A percentile compares a stretch with the other conserved stretches of the same genome.
These are phyloP conservation scores for Coccomyxa subellipsoidea DNA, from an alignment of 163 green algal genomes.

Conservation along the genomic window DNA sequence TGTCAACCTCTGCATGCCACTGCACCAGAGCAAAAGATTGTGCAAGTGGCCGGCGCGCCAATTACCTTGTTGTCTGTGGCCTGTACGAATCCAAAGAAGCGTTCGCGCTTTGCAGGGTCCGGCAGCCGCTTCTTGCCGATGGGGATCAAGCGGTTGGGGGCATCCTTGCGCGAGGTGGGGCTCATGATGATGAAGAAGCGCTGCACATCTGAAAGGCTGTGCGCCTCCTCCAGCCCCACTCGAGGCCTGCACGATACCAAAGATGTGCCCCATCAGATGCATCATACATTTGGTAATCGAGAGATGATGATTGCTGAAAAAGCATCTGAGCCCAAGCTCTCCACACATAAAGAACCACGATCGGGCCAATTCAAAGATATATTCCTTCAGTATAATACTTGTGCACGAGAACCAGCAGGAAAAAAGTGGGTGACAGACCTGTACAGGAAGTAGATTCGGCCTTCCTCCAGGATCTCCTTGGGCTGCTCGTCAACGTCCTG, in stretches of 20 bases:
- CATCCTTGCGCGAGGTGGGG: constrained; percentile 11
- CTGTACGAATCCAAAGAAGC: constrained; percentile 56
- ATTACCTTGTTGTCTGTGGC: background rate
- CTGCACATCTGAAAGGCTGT: constrained; percentile 41
- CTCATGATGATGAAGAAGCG: constrained; percentile 56
- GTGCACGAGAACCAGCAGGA: background rate
- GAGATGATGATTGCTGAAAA: too few species aligned
- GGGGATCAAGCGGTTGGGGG: constrained; percentile 22
- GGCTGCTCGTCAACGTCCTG: background rate
- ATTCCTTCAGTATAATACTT: too few species aligned
- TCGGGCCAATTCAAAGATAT: too few species aligned
- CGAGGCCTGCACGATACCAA: constrained; percentile 30
- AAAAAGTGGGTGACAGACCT: background rate
- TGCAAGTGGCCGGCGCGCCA: background rate
- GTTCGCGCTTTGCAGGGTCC: constrained; percentile 33
- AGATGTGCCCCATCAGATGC: too few species aligned
- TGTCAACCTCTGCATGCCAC: background rate
- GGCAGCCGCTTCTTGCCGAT: constrained; percentile 65
- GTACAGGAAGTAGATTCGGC: constrained; percentile 39
- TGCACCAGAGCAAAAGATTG: background rate
- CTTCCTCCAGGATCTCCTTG: constrained; percentile 20
- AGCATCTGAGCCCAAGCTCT: too few species aligned
- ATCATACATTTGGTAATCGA: too few species aligned
- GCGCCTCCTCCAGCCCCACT: constrained; percentile 30
- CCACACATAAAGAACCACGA: too few species aligned